Evolutionary conservation across 306 rosid species (phyloP).

Genomic region (Vicia faba): DNA sequence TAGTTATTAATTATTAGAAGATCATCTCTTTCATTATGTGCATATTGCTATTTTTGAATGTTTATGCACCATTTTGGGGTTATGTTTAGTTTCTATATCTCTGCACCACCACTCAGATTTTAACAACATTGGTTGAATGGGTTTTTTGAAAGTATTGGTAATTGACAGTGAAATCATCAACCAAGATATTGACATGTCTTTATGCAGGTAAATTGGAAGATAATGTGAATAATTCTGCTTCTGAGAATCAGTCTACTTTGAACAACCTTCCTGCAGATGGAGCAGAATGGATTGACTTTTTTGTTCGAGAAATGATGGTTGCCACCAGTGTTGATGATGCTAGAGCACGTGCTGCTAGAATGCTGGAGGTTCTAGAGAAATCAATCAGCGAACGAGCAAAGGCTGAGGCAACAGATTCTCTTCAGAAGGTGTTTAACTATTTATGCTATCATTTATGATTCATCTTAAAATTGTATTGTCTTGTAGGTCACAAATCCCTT

Average conservation of each 20-base stretch:
- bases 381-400: slow-evolving; percentile 69
- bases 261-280: slow-evolving; percentile 72
- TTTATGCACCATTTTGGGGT: background rate
- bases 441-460: slow-evolving; percentile 21
- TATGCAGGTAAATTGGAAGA: slow-evolving; percentile 46
- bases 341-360: slow-evolving; percentile 75
- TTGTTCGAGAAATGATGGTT: slow-evolving; percentile 78
- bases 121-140: background rate
- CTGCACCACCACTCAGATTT: background rate
- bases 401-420: slow-evolving; percentile 61
- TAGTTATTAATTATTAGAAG: too few species aligned
- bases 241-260: slow-evolving; percentile 47
- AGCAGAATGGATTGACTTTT: slow-evolving; percentile 85
- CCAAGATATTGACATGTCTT: slow-evolving; percentile 13
- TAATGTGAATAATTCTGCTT: slow-evolving; percentile 51
- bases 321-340: slow-evolving; percentile 86
- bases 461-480: slow-evolving; percentile 25
- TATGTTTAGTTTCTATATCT: background rate
- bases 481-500: background rate
- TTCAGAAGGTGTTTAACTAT: slow-evolving; percentile 73
- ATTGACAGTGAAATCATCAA: background rate
- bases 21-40: background rate
- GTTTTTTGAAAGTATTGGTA: slow-evolving; percentile 22
- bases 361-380: slow-evolving; percentile 78
- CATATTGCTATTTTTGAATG: too few species aligned